Percentiles rank a stretch among this genome's conserved stretches.
These are phyloP conservation scores for Nemania abortiva DNA, from an alignment of 2,329 filamentous ascomycete genomes.

Conservation along the genomic window DNA sequence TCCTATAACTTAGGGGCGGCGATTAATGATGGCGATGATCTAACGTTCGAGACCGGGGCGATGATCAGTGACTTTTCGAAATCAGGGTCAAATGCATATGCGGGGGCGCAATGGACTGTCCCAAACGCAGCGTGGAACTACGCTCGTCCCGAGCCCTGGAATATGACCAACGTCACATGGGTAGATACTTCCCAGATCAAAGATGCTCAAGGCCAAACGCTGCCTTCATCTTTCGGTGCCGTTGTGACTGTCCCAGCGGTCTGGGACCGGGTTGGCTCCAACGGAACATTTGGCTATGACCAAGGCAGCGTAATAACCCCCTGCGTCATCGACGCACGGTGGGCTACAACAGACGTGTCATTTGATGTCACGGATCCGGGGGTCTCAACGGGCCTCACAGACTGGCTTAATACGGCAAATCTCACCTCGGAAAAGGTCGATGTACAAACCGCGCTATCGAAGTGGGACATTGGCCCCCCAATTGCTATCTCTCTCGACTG, in stretches of 20 bases:
- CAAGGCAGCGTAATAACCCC: constrained; percentile 17
- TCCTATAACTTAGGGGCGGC: neutral
- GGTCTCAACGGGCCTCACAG: constrained; percentile 20
- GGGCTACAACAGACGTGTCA: constrained; percentile 26
- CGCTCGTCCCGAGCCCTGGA: constrained; percentile 4
- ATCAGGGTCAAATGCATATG: constrained; percentile 1
- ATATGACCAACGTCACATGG: constrained; percentile 19
- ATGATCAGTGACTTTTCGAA: constrained; percentile 27
- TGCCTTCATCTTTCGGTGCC: constrained; percentile 24
- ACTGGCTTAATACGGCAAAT: constrained; percentile 18
- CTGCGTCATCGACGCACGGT: constrained; percentile 34
- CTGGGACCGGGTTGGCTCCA: too few species aligned
- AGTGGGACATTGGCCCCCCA: constrained; percentile 15
- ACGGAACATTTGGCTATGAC: too few species aligned
- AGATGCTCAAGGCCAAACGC: neutral
- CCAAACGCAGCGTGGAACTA: constrained; percentile 22
- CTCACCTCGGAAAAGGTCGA: neutral
- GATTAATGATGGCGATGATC: neutral
- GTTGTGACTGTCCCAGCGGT: constrained; percentile 19
- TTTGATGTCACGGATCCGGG: constrained; percentile 14
- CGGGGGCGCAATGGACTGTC: constrained; percentile 17
- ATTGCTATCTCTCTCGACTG: constrained; percentile 24
- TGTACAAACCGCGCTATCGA: neutral
- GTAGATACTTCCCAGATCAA: constrained; percentile 17
- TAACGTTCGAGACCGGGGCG: constrained; percentile 23